Base-by-base conservation (phyloP, 768 basidiomycete genomes). In the Candolleomyces eurysporus region DNA sequence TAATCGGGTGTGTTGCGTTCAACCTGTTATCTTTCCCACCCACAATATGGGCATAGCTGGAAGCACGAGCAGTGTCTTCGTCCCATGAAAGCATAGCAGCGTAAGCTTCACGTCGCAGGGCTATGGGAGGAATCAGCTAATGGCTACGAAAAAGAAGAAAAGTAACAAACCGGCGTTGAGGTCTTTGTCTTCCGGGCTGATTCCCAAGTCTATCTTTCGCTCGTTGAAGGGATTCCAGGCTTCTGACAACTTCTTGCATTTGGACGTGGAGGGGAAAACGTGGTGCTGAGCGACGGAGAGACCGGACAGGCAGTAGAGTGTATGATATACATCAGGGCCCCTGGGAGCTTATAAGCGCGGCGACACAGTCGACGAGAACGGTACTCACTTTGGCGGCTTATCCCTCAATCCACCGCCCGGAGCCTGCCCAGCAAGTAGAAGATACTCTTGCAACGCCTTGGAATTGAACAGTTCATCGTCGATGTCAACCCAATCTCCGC, bases 251-350 rank as follows among this genome's bases (percentile, higher is more conserved):
- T 71, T 63, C 4, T 62, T 48, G 26, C 65, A 63, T 46, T 70
- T 66, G 9, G 64, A 43, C 31, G 52, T 64, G 0, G 86, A 84
- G 0, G 82, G 83, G 42, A 72, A 75, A 1, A 95, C 81, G 46
- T 79, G 83, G 64, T 98, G 94, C 69, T 98, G 97, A 0, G 96
- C 92, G 0, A 86, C 79, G 0, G 96, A 93, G 17, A 97, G 81
- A 13, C 97, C 97, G 5, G 94, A 84, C 3, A 98, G 83, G 69
- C 93, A 96, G 73, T 96, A 98, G 40, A 92, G 75, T 0, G 96
- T 97, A 69, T 99, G 97, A 71, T 99, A 99, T 43, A 92, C 83
- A 70, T 99, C 97, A n/a, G 95, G 78, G n/a, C 75, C 74, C 74
- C 94, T 96, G 65, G 17, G 19, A 36, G 36, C 36, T 4, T 17